A percentile compares a stretch with the other conserved stretches of the same genome.
Conservation (phyloP, 768 basidiomycete species). For the Suillus sp. region DNA sequence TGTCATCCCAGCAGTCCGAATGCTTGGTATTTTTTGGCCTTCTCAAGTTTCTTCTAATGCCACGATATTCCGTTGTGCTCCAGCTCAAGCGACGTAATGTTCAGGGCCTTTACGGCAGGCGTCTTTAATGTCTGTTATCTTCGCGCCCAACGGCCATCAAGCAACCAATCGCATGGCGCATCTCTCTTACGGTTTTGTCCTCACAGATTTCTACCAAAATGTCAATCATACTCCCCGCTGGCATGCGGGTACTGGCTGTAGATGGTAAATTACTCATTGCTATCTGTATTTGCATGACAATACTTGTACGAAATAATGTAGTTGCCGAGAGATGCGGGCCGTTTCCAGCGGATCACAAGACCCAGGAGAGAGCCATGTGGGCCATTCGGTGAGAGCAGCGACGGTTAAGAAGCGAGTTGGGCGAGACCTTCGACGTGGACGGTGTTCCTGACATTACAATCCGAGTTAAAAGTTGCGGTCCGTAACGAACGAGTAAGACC, state of each 20-base stretch:
- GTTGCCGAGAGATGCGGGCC: constrained; percentile 21
- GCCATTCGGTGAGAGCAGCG: constrained; percentile 9
- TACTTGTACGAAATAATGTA: background rate
- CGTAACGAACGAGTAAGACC: constrained; percentile 32
- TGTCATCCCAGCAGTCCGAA: constrained; percentile 18
- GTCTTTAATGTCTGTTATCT: constrained; percentile 19
- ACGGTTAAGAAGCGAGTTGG: constrained; percentile 29
- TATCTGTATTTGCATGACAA: background rate
- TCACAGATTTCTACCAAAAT: background rate
- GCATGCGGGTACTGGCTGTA: constrained; percentile 8
- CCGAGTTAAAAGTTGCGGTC: constrained; percentile 14
- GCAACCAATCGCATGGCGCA: background rate
- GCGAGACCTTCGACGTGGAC: constrained; percentile 20
- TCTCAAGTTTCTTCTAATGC: background rate
- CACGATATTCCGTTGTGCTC: background rate
- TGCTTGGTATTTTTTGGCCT: background rate
- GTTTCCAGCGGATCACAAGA: constrained; percentile 27
- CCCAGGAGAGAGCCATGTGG: constrained; percentile 12
- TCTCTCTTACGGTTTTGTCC: background rate
- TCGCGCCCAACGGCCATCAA: constrained; percentile 9
- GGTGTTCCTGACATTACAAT: constrained; percentile 23
- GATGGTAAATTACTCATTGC: constrained; percentile 4
- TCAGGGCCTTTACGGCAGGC: constrained; percentile 16
- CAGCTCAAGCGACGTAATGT: background rate
- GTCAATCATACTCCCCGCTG: constrained; percentile 1